These are phyloP conservation scores for Cryptosporidium ubiquitum DNA, from an alignment of 169 alveolate genomes.

Conservation along the genomic window DNA sequence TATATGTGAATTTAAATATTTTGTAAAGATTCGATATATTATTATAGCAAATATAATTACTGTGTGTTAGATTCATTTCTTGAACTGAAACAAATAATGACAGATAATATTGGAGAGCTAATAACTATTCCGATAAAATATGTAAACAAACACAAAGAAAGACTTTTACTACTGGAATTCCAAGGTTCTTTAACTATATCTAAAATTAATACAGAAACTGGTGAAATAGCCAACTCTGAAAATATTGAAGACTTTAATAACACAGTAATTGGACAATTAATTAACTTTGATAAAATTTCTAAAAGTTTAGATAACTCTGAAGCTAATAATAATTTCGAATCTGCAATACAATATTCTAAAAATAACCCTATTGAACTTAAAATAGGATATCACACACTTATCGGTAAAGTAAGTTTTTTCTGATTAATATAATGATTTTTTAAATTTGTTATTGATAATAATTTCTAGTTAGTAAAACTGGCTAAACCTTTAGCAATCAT, in stretches of 20 bases:
- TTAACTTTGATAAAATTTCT: constrained; percentile 4
- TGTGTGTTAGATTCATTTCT: neutral
- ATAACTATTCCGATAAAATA: neutral
- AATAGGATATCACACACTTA: constrained; percentile 36
- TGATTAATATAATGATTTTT: neutral
- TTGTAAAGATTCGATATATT: neutral
- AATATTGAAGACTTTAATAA: constrained; percentile 19
- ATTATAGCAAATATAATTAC: neutral
- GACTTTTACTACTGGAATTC: constrained; percentile 24
- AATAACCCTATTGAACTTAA: constrained; percentile 26
- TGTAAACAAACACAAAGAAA: neutral
- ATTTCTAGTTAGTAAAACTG: constrained; percentile 18
- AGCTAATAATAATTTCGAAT: neutral
- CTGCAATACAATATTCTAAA: neutral
- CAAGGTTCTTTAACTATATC: constrained; percentile 45
- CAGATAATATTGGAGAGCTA: neutral
- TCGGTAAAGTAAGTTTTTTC: constrained; percentile 42
- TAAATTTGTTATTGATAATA: neutral
- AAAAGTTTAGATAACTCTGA: neutral
- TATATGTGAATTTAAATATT: too few species aligned
- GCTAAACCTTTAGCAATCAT: constrained; percentile 40
- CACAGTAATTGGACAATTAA: constrained; percentile 14
- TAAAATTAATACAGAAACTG: constrained; percentile 44
- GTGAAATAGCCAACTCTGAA: constrained; percentile 19
- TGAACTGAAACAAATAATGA: neutral